These are phyloP conservation scores for Neodidymelliopsis sp. DNA, from an alignment of 2,329 filamentous ascomycete species.

Conservation along the genomic window DNA sequence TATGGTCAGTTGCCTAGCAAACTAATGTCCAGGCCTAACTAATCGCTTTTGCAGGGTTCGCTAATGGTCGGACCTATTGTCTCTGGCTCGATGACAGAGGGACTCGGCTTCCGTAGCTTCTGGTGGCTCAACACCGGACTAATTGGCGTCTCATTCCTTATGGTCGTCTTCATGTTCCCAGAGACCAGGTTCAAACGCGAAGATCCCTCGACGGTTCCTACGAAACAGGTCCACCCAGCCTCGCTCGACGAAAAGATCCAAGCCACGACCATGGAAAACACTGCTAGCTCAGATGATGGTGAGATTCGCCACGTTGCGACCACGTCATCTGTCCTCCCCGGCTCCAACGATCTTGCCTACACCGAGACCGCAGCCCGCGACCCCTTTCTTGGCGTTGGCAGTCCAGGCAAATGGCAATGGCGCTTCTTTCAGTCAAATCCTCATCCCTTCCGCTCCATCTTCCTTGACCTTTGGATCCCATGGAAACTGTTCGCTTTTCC, in stretches of 20 bases:
- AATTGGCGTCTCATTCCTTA: constrained; percentile 57
- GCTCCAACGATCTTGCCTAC: constrained; percentile 27
- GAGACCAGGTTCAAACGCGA: constrained; percentile 67
- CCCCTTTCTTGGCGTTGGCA: constrained; percentile 64
- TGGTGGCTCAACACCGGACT: constrained; percentile 71
- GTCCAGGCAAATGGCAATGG: constrained; percentile 65
- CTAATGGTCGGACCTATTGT: constrained; percentile 67
- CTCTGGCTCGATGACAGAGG: constrained; percentile 66
- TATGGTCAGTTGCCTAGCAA: constrained; percentile 49
- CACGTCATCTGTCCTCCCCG: constrained; percentile 22
- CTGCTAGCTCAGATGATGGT: constrained; percentile 18
- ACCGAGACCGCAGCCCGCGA: constrained; percentile 56
- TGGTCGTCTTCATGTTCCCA: constrained; percentile 67
- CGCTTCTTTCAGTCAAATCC: constrained; percentile 59
- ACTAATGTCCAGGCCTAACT: not conserved
- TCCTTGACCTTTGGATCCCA: constrained; percentile 66
- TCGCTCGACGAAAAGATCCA: constrained; percentile 31
- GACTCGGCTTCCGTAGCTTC: constrained; percentile 67
- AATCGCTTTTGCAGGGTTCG: constrained; percentile 50
- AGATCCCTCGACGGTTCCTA: constrained; percentile 40
- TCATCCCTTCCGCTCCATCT: constrained; percentile 55
- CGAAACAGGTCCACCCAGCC: constrained; percentile 8
- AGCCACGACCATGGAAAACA: constrained; percentile 20
- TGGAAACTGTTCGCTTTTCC: constrained; percentile 69
- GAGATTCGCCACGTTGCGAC: constrained; percentile 37